Base-by-base conservation (phyloP, 1,284 basidiomycete genomes). In the Ustanciosporium gigantosporum region DNA sequence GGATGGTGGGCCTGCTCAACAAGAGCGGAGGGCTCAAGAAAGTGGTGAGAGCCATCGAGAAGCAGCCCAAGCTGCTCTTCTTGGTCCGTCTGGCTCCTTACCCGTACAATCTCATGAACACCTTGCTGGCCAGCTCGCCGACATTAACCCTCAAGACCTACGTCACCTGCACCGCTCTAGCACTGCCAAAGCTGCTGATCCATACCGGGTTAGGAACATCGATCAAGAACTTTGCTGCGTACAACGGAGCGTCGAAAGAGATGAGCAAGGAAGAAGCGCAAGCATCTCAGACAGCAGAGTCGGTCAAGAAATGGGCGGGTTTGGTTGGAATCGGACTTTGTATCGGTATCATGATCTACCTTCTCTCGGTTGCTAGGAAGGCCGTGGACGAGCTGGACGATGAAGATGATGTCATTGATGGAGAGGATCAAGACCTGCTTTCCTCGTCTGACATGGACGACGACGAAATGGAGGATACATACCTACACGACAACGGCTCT, bases 91-190 rank as follows among this genome's bases (percentile, higher is more conserved):
- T 91, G 39, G 89, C 81, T 4, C 81, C 81, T 5, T 82, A 82
- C 60, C 81, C 72, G 13, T 82, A 81, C 81, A 91, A 91, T 79
- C 86, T 91, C 71, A 89, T 91, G 86, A 91, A 91, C 80, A 89
- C 87, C 68, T 83, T 91, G 34, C 83, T 91, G 25, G 89, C 89
- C 3, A 88, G 88, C n/a, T 86, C 88, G 13, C 86, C 87, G n/a
- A 85, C 86, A n/a, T 83, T 91, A 62, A 87, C 85, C 9, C 81
- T 91, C 66, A 82, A 82, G 58, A 90, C 88, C 9, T 91, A 90
- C 79, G 84, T 85, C 22, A 72, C 83, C 37, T 90, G 88, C 80
- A 91, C 89, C 7, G 89, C 86, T 5, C 82, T 90, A 24, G 88
- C 87, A 27, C 82, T 91, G 44, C 85, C 88, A 82, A 91, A 91